A percentile compares a stretch with the other conserved stretches of the same genome.
Conservation (phyloP, 2,329 filamentous ascomycete genomes). For the Trichoderma sp. region DNA sequence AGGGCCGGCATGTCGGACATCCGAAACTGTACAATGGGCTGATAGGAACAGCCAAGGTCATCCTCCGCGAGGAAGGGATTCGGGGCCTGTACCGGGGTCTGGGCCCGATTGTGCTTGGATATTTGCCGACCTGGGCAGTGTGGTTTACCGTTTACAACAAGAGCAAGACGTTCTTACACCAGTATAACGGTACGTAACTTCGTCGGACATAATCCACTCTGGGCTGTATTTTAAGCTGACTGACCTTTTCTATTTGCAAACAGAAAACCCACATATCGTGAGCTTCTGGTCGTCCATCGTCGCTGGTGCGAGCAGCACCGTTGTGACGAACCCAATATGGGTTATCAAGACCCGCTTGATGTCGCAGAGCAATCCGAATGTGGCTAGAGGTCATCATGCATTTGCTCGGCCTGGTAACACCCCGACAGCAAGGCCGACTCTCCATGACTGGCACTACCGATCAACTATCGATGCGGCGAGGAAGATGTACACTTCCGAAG, state of each 20-base stretch:
- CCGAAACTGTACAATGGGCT: conserved; percentile 79
- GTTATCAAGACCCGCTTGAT: conserved; percentile 98
- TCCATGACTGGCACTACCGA: conserved; percentile 84
- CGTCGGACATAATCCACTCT: conserved; percentile 31
- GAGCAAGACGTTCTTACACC: conserved; percentile 74
- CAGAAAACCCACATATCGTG: conserved; percentile 76
- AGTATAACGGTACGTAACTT: conserved; percentile 60
- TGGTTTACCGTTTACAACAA: conserved; percentile 97
- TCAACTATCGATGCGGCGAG: conserved; percentile 88
- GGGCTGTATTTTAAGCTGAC: background rate
- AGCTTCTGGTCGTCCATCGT: conserved; percentile 89
- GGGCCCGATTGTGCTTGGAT: conserved; percentile 92
- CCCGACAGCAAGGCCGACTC: conserved; percentile 57
- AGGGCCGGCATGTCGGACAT: conserved; percentile 54
- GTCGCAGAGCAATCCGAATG: conserved; percentile 73
- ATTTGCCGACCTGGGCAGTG: conserved; percentile 96
- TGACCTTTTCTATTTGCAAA: conserved; percentile 8
- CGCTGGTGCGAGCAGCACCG: conserved; percentile 88
- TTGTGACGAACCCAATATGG: conserved; percentile 98
- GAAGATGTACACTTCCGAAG: conserved; percentile 95
- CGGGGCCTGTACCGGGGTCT: conserved; percentile 91
- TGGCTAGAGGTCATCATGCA: conserved; percentile 49
- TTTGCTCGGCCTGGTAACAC: conserved; percentile 57
- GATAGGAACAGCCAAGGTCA: conserved; percentile 80
- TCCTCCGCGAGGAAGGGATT: conserved; percentile 86